Conservation (phyloP, 2,329 filamentous ascomycete genomes). For the Colletotrichum sojae region DNA sequence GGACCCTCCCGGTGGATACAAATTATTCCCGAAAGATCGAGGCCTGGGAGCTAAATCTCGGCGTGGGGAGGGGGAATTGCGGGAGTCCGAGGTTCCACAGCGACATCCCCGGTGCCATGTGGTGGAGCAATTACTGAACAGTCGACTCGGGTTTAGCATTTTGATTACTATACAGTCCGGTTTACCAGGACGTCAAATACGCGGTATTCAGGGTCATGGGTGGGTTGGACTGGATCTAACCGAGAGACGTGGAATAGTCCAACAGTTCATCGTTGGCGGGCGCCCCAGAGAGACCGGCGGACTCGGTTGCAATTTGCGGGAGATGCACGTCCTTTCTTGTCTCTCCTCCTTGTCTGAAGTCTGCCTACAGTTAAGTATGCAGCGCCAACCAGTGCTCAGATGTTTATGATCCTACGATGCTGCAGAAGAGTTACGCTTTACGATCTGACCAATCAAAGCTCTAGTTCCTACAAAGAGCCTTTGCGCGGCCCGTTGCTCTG, state of each 20-base stretch:
- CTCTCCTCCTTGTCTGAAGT: background rate
- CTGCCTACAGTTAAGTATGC: background rate
- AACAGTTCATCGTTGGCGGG: too few relatives aligned
- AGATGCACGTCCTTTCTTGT: background rate
- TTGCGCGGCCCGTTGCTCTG: background rate
- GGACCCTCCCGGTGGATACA: background rate
- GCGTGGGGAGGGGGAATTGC: background rate
- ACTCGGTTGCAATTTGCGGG: too few relatives aligned
- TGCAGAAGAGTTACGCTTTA: background rate
- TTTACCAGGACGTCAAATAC: too few relatives aligned
- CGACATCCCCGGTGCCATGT: too few relatives aligned
- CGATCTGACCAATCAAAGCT: slow-evolving; percentile 11
- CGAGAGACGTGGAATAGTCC: too few relatives aligned
- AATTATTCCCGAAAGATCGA: background rate
- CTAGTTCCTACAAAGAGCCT: background rate
- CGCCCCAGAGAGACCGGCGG: too few relatives aligned
- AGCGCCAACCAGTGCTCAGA: slow-evolving; percentile 1
- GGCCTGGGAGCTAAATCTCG: background rate
- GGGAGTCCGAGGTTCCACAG: background rate
- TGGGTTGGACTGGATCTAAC: too few relatives aligned
- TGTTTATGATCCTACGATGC: background rate
- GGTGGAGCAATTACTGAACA: too few relatives aligned
- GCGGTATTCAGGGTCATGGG: too few relatives aligned
- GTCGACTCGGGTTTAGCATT: too few relatives aligned
- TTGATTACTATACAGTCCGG: too few relatives aligned